Evolutionary conservation across 2,329 filamentous ascomycete species (phyloP), one percentile per base, ranked within the genome.

Genomic region (Aspergillus pseudonomiae): DNA sequence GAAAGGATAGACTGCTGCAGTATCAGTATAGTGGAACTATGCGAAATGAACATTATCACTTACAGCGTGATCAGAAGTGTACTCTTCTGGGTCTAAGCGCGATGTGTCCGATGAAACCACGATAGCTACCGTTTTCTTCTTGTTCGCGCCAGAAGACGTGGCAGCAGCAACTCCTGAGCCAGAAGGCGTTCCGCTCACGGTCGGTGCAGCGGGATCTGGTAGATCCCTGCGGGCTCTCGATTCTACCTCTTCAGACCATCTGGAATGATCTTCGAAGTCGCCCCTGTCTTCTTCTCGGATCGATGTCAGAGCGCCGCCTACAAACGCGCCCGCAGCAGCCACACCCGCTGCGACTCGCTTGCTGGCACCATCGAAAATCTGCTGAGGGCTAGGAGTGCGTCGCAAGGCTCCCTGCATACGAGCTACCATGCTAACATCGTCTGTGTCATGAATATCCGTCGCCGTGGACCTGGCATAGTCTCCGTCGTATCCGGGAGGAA

Each of bases 181-280:
- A 50, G 62, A 76, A 62, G 63, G 74, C 14, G 72, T 70, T 28
- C 72, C 73, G 46, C 73, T 71, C 72, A 76, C 72, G n/a, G 67
- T 61, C 4, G 74, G 70, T n/a, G 61, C 54, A 30, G 62, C 62
- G 21, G 58, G 58, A 39, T 67, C 63, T 63, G 68, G 71, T 68
- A 71, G 77, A 65, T 67, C 71, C 65, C 65, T 71, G 63, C 72
- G 73, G 45, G 79, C 80, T 69, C 90, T 88, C 56, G 90, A 85
- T 70, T 92, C 90, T 26, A 90, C 92, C 80, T 97, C 94, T 77
- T 97, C 93, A 16, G 91, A 93, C 94, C 94, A 97, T 59, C 92
- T 89, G 75, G 92, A 91, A 78, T 95, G 92, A 77, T 97, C 94
- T 67, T 88, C 89, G 76, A 91, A 95, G 58, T 90, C 90, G 65